Evolutionary conservation across 495 filamentous ascomycete species (phyloP).

Genomic region (Penicillium fimorum): DNA sequence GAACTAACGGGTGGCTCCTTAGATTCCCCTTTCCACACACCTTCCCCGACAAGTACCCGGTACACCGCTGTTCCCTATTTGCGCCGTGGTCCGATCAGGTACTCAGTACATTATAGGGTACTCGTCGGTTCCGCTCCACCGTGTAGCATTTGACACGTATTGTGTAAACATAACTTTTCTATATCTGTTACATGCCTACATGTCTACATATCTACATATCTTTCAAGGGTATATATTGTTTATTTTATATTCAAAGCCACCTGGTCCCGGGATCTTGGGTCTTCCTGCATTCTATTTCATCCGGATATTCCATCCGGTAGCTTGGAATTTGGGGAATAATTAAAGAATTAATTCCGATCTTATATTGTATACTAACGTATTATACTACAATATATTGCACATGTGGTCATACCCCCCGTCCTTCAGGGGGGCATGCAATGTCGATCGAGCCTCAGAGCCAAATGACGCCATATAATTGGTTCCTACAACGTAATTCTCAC

Average conservation of each 20-base stretch:
- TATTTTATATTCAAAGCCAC: background rate
- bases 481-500: background rate
- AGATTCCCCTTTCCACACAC: constrained; percentile 7
- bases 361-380: background rate
- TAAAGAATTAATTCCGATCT: background rate
- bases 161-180: background rate
- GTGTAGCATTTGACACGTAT: constrained; percentile 7
- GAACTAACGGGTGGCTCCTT: constrained; percentile 12
- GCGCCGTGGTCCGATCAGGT: constrained; percentile 6
- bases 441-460: constrained; percentile 38
- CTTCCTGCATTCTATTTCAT: background rate
- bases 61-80: constrained; percentile 11
- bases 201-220: background rate
- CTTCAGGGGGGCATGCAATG: constrained; percentile 37
- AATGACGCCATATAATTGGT: constrained; percentile 27
- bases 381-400: background rate
- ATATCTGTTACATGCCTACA: background rate
- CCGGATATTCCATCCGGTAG: background rate
- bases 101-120: constrained; percentile 8
- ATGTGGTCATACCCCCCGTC: constrained; percentile 6
- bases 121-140: background rate
- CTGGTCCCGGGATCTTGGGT: background rate
- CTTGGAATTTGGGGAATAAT: background rate
- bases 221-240: too few species aligned
- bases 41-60: constrained; percentile 8